Evolutionary conservation across 2,329 filamentous ascomycete species (phyloP).

Genomic region (Pseudophaeomoniella oleicola): DNA sequence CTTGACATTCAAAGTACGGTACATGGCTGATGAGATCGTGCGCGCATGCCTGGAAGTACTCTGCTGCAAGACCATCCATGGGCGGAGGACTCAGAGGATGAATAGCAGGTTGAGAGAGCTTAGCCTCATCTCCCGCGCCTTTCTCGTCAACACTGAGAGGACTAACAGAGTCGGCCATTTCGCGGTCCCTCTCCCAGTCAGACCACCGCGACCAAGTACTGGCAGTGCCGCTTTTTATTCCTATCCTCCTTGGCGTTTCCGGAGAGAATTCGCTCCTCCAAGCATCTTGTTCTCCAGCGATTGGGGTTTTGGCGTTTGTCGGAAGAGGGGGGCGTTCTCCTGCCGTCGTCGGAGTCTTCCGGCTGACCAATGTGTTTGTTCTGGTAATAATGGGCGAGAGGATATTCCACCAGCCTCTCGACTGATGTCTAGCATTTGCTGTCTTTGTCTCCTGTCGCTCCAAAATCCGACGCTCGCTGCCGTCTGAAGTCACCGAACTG

Average conservation of each 20-base stretch:
- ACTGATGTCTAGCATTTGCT: conserved; percentile 22
- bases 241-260: conserved; percentile 15
- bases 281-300: conserved; percentile 10
- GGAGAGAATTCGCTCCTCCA: conserved; percentile 20
- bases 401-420: conserved; percentile 35
- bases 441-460: conserved; percentile 20
- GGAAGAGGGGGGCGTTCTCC: conserved; percentile 14
- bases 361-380: conserved; percentile 18
- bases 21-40: conserved; percentile 26
- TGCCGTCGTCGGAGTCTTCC: conserved; percentile 13
- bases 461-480: conserved; percentile 16
- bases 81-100: conserved; percentile 7
- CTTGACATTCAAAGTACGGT: conserved; percentile 28
- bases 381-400: conserved; percentile 28
- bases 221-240: conserved; percentile 9
- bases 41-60: conserved; percentile 25
- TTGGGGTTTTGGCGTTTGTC: conserved; percentile 2
- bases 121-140: conserved; percentile 4
- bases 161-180: conserved; percentile 2
- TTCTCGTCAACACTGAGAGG: conserved; percentile 3
- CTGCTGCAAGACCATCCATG: conserved; percentile 10
- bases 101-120: conserved; percentile 8
- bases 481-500: conserved; percentile 10
- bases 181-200: conserved; percentile 10
- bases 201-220: conserved; percentile 13